Evolutionary conservation across 2,329 filamentous ascomycete species (phyloP), one percentile per base, ranked within the genome.

Genomic region (Ceratocystis lukuohia): DNA sequence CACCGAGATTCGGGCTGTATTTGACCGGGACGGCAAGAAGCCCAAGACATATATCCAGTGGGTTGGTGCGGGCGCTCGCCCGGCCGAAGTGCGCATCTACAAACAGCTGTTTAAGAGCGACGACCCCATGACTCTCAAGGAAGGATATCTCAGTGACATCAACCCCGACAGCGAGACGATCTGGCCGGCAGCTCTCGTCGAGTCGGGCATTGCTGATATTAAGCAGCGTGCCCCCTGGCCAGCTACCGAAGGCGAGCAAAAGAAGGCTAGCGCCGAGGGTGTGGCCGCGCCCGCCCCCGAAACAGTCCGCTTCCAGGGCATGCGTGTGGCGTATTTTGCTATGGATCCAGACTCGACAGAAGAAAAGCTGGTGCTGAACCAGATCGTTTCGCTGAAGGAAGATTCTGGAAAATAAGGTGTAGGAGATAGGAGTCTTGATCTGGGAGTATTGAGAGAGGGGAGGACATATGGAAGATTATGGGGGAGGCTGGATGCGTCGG

Each of bases 301-400:
- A 76, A 88, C 82, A 65, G 87, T 96, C 5, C 82, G 93, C 61
- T 97, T 97, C 81, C 93, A 97, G 80, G 93, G 86, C 1, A 86
- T 96, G 81, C 83, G 93, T 30, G 88, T 93, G 57, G 93, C 88
- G 8, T 96, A 95, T 74, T 94, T 94, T 77, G 80, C 82, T 68
- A 80, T 95, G 74, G 92, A 96, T 74, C 84, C 82, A 62, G 91
- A 96, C 71, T 89, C 85, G 68, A 88, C 84, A 0, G 83, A 84
- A 41, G 88, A 90, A n/a, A 89, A 87, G 75, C 80, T 96, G 70
- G 84, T 97, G 61, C 77, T 97, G 37, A 97, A 97, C 77, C 83
- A 91, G 64, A 96, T 97, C 72, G 92, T 97, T 25, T 89, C 88
- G 61, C 76, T 96, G 72, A 96, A 96, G 79, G 92, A 96, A 76